Conservation (phyloP, 148 eudicot genomes). For the Cornus kousa region DNA sequence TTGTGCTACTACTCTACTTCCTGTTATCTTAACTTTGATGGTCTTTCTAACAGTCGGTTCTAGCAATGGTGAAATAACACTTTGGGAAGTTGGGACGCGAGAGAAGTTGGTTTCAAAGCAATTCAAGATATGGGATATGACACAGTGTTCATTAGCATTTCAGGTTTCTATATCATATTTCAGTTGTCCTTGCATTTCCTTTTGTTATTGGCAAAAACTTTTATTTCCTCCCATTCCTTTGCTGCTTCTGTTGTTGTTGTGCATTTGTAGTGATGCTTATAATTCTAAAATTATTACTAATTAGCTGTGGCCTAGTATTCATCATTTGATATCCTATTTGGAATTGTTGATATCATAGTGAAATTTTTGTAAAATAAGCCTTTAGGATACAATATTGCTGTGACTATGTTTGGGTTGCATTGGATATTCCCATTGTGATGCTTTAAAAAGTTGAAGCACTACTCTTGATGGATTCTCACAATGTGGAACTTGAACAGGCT, state of each 20-base stretch:
- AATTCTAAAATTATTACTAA: not conserved
- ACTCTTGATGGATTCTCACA: conserved; percentile 8
- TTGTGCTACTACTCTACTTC: not conserved
- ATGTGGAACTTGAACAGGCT: conserved; percentile 46
- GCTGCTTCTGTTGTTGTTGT: too few species aligned
- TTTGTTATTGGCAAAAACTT: not conserved
- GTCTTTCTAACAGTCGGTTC: conserved; percentile 48
- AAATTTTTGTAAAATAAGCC: not conserved
- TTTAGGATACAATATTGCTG: too few species aligned
- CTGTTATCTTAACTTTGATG: conserved; percentile 6
- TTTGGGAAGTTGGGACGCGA: conserved; percentile 66
- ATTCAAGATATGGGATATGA: conserved; percentile 72
- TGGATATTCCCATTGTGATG: not conserved
- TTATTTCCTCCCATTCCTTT: too few species aligned
- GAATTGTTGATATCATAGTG: not conserved
- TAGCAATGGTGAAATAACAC: conserved; percentile 61
- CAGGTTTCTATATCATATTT: conserved; percentile 40
- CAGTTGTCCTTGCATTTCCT: not conserved
- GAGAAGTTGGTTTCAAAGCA: conserved; percentile 69
- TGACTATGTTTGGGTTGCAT: too few species aligned
- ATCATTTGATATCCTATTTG: not conserved
- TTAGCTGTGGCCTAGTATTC: not conserved
- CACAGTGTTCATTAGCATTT: conserved; percentile 39
- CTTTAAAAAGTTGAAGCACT: conserved; percentile 3
- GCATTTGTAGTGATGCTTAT: not conserved